Evolutionary conservation across 148 eudicot genomes (phyloP).

Genomic region (Diospyros lotus): DNA sequence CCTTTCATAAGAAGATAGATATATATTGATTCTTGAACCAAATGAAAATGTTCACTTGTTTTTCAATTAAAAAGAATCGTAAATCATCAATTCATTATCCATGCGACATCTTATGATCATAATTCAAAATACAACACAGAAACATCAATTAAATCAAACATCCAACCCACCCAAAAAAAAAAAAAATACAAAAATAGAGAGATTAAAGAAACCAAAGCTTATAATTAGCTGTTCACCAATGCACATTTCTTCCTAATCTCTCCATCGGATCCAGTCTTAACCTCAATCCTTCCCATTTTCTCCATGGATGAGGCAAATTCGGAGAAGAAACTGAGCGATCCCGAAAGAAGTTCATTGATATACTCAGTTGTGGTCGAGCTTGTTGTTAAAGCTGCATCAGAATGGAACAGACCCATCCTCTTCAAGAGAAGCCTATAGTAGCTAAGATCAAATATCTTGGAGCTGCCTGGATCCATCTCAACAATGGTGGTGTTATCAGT

Average conservation of each 20-base stretch:
- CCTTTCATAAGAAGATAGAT: too few relatives aligned
- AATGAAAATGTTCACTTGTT: too few relatives aligned
- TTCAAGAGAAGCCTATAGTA: constrained; percentile 58
- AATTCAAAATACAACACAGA: too few relatives aligned
- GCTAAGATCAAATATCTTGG: constrained; percentile 59
- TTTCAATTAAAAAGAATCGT: too few relatives aligned
- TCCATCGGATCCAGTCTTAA: constrained; percentile 57
- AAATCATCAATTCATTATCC: too few relatives aligned
- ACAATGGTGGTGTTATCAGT: constrained; percentile 49
- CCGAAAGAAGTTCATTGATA: constrained; percentile 37
- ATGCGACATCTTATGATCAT: too few relatives aligned
- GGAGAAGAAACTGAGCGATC: constrained; percentile 38
- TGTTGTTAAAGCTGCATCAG: constrained; percentile 62
- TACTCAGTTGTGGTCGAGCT: constrained; percentile 24
- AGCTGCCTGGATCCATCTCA: constrained; percentile 84
- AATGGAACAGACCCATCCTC: constrained; percentile 64
- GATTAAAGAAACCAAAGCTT: too few relatives aligned
- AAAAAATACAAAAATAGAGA: too few relatives aligned
- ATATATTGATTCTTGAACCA: too few relatives aligned
- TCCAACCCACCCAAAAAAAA: too few relatives aligned
- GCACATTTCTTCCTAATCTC: constrained; percentile 69
- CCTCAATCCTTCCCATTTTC: constrained; percentile 58
- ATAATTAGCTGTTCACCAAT: constrained; percentile 32
- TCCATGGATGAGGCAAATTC: constrained; percentile 68
- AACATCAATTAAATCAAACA: too few relatives aligned